Evolutionary conservation across 2,329 filamentous ascomycete genomes (phyloP).

Genomic region (Fusarium camptoceras): DNA sequence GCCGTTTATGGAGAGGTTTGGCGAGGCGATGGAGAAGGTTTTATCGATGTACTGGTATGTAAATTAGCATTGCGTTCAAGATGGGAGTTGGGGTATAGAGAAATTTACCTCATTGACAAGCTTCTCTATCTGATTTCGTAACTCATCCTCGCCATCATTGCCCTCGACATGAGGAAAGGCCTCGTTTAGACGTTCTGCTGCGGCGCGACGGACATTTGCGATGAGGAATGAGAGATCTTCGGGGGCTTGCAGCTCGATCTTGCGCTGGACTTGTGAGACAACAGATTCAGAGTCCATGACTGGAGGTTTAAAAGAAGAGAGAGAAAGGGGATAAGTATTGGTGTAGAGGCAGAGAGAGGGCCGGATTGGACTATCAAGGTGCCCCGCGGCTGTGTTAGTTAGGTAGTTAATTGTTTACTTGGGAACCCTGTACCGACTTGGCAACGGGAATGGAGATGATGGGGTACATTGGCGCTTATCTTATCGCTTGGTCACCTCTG

Average conservation of each 20-base stretch:
- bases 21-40: constrained; percentile 68
- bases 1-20: constrained; percentile 74
- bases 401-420: constrained; percentile 35
- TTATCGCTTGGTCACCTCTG: constrained; percentile 13
- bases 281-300: constrained; percentile 53
- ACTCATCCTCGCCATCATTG: constrained; percentile 62
- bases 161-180: constrained; percentile 73
- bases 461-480: constrained; percentile 22
- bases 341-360: not conserved
- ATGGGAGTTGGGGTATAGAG: not conserved
- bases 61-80: not conserved
- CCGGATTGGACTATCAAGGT: constrained; percentile 34
- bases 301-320: not conserved
- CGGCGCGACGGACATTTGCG: constrained; percentile 75
- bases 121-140: constrained; percentile 69
- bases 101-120: constrained; percentile 67
- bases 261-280: constrained; percentile 67
- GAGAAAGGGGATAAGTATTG: not conserved
- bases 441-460: constrained; percentile 6
- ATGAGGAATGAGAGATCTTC: constrained; percentile 79
- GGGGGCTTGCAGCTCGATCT: constrained; percentile 82
- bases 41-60: constrained; percentile 68
- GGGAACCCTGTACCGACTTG: constrained; percentile 5
- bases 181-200: constrained; percentile 73
- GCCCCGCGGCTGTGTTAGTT: constrained; percentile 29